Base-by-base conservation (phyloP, 2,329 filamentous ascomycete genomes). In the Fusarium decemcellulare region DNA sequence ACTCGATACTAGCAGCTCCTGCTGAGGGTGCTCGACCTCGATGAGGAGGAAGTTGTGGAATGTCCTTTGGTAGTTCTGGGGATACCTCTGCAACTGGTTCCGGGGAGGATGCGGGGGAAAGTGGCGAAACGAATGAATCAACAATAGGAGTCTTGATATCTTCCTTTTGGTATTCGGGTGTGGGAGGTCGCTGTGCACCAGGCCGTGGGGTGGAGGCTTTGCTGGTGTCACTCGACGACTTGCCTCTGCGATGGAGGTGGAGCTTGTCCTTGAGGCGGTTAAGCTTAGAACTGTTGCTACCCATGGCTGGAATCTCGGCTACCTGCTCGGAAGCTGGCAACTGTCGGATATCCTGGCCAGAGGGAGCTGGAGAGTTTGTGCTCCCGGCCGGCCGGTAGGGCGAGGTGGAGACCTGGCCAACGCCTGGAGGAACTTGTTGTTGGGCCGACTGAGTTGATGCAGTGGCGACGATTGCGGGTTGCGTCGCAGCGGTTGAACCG, bases 111-210 rank as follows among this genome's bases (percentile, higher is more conserved):
- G 81, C 81, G 8, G 84, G 84, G 8, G 84, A 86, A 3, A 81
- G 75, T 6, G 84, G 84, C 3, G 83, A 83, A 27, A 80, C 75
- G 48, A 81, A 75, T 4, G 75, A 76, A 29, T 81, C 78, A 40
- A 80, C 62, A 8, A 77, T 72, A 4, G 80, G 76, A 14, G 78
- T 79, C 63, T 79, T 79, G 54, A 80, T 74, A 60, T 86, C 83
- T 44, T 81, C 79, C 18, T 80, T 79, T 40, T 81, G 81, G 61
- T 86, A 86, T 46, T 87, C 85, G 15, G 85, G 84, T 3, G 84
- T 86, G 1, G 85, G 85, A 10, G 83, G 82, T 3, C 83, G 80
- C 40, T 79, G 78, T 44, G 71, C 63, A 27, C 72, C 72, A 52
- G 62, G 72, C 12, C 64, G 65, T 42, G 65, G 63, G 30, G 68